Conservation (phyloP, 1,284 basidiomycete species). For the Cryptococcus deneoformans region DNA sequence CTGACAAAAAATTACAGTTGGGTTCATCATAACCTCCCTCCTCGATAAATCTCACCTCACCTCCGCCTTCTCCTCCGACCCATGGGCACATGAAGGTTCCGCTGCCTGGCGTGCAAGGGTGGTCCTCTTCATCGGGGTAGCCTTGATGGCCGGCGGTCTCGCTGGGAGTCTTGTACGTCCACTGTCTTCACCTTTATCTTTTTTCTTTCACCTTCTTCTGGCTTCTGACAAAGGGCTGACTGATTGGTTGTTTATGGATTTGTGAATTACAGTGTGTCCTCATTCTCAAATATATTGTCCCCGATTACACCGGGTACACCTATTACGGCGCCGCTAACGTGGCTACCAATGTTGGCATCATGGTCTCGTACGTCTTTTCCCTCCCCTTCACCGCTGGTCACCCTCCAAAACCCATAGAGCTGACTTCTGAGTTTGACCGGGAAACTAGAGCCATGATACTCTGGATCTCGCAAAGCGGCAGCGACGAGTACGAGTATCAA, state of each 20-base stretch:
- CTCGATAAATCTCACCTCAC: conserved; percentile 92
- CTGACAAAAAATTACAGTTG: conserved; percentile 53
- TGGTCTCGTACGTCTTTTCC: conserved; percentile 59
- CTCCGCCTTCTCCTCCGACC: conserved; percentile 67
- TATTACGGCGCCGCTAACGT: conserved; percentile 97
- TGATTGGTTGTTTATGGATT: no score
- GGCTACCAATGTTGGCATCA: conserved; percentile 83
- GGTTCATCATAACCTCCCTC: conserved; percentile 88
- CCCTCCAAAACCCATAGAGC: no score
- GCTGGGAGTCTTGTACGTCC: conserved; percentile 77
- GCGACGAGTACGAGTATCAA: conserved; percentile 51
- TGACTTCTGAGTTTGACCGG: conserved; percentile 2
- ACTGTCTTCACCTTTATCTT: background rate
- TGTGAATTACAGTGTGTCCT: conserved; percentile 65
- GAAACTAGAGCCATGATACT: conserved; percentile 45
- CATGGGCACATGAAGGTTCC: conserved; percentile 58
- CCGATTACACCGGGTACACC: conserved; percentile 71
- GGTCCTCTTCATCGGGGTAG: conserved; percentile 92
- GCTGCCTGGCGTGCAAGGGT: conserved; percentile 88
- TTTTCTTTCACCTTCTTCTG: background rate
- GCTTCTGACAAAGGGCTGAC: background rate
- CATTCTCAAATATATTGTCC: conserved; percentile 86
- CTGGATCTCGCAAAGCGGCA: conserved; percentile 48
- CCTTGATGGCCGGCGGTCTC: conserved; percentile 91
- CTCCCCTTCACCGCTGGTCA: background rate